phyloP scores from a whole-genome alignment of 805 yeast genomes.

The Cyberlindnera euphorbiae region DNA sequence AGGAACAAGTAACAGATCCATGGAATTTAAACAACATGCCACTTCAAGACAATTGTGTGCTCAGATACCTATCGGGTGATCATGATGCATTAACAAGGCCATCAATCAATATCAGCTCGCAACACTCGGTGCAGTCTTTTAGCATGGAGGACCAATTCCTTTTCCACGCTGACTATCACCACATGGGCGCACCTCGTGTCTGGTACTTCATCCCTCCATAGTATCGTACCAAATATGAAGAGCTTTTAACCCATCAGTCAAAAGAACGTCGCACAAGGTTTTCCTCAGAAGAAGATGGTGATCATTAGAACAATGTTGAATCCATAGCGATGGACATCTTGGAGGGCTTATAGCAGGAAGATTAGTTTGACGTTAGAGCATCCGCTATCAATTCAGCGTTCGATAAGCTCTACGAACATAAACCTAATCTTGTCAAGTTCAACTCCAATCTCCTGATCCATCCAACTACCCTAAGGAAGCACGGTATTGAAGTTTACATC shows the following conservation, averaged over 20 bases:
- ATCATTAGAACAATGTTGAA: conserved; percentile 6
- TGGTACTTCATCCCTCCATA: conserved; percentile 64
- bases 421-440: conserved; percentile 15
- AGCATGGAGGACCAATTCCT: conserved; percentile 55
- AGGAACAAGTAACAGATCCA: conserved; percentile 24
- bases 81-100: conserved; percentile 39
- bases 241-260: conserved; percentile 44
- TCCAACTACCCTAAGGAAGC: conserved; percentile 41
- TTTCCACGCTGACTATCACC: conserved; percentile 47
- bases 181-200: conserved; percentile 47
- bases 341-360: conserved; percentile 17
- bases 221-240: conserved; percentile 49
- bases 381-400: conserved; percentile 13
- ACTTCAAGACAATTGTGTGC: conserved; percentile 41
- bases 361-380: conserved; percentile 14
- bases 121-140: conserved; percentile 55
- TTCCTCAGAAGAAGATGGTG: not conserved
- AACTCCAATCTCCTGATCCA: conserved; percentile 46
- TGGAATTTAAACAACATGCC: conserved; percentile 62
- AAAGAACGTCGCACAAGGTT: conserved; percentile 16
- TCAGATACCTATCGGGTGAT: conserved; percentile 41
- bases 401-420: conserved; percentile 18
- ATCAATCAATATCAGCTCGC: conserved; percentile 45
- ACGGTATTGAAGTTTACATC: conserved; percentile 45
- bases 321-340: conserved; percentile 16